Conservation (phyloP, 805 yeast species). For the Candida dendrica region DNA sequence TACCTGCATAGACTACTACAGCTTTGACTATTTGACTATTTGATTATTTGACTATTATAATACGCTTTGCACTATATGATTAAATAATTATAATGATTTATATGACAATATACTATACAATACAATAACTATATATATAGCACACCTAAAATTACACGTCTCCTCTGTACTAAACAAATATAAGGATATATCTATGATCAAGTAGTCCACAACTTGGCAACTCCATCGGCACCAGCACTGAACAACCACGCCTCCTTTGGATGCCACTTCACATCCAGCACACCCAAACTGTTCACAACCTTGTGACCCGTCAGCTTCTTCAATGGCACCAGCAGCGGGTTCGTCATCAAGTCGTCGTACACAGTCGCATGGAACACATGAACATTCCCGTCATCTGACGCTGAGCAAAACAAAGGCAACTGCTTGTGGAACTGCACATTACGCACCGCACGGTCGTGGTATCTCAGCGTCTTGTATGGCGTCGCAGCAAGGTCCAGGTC, state of each 20-base stretch:
- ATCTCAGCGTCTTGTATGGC: slow-evolving; percentile 92
- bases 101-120: too few species aligned
- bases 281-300: slow-evolving; percentile 74
- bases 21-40: too few species aligned
- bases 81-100: too few species aligned
- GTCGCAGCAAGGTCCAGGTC: slow-evolving; percentile 83
- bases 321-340: slow-evolving; percentile 91
- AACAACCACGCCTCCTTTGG: slow-evolving; percentile 98
- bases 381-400: slow-evolving; percentile 88
- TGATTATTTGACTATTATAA: too few species aligned
- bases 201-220: slow-evolving; percentile 95
- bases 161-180: too few species aligned
- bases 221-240: slow-evolving; percentile 94
- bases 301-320: slow-evolving; percentile 91
- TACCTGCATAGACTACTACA: too few species aligned
- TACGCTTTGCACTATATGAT: too few species aligned
- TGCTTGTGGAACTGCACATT: slow-evolving; percentile 79
- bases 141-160: too few species aligned
- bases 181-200: too few species aligned
- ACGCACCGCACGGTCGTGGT: slow-evolving; percentile 93
- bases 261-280: slow-evolving; percentile 86
- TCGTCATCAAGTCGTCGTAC: slow-evolving; percentile 90
- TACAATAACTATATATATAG: too few species aligned
- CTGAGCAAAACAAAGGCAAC: slow-evolving; percentile 87
- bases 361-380: slow-evolving; percentile 96